These are phyloP conservation scores for Scleroderma citrinum DNA, from an alignment of 768 basidiomycete genomes.

Conservation along the genomic window DNA sequence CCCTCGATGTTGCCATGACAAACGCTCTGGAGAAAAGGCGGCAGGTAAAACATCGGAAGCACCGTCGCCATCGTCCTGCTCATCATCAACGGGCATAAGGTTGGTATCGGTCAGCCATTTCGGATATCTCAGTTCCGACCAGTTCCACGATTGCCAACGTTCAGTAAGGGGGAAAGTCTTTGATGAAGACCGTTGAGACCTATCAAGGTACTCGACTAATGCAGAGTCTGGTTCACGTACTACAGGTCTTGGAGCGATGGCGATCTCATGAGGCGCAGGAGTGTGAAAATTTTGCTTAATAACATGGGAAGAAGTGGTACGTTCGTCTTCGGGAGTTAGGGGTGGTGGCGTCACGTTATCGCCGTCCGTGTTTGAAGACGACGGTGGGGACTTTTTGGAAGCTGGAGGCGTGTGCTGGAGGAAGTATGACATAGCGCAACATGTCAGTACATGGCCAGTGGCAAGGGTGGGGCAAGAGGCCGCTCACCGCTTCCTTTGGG, in stretches of 20 bases:
- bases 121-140: conserved; percentile 28
- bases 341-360: conserved; percentile 31
- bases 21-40: conserved; percentile 11
- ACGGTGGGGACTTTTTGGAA: conserved; percentile 19
- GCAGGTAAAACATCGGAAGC: conserved; percentile 16
- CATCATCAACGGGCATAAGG: conserved; percentile 7
- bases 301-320: conserved; percentile 11
- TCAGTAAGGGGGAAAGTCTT: conserved; percentile 21
- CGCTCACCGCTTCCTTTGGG: conserved; percentile 21
- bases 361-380: conserved; percentile 24
- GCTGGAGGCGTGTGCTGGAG: conserved; percentile 14
- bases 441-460: background rate
- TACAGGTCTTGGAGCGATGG: conserved; percentile 10
- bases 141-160: conserved; percentile 30
- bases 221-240: conserved; percentile 23
- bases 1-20: conserved; percentile 4
- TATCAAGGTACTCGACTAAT: conserved; percentile 19
- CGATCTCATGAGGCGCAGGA: conserved; percentile 12
- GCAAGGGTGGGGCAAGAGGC: background rate
- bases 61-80: conserved; percentile 21
- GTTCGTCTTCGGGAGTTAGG: conserved; percentile 32
- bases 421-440: conserved; percentile 2
- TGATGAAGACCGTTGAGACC: conserved; percentile 18
- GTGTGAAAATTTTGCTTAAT: conserved; percentile 21
- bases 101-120: conserved; percentile 15